Base-by-base conservation (phyloP, 805 yeast species). In the Candida cerambycidarum region DNA sequence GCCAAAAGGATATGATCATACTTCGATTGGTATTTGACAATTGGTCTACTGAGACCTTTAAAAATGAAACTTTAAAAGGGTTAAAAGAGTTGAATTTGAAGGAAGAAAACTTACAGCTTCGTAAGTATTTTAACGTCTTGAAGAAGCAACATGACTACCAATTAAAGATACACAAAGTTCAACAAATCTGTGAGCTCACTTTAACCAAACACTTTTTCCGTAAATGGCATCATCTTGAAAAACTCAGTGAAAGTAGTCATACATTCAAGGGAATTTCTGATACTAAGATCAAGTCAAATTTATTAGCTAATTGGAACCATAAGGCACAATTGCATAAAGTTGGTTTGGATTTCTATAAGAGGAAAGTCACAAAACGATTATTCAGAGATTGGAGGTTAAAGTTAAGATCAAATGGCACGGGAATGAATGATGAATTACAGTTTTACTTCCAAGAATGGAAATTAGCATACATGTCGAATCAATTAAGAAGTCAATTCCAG, bases 91-190 rank as follows among this genome's bases (percentile, higher is more conserved):
- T 47, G 4, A 18, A 38, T n/a, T 7, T 41, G 8, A n/a, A 32
- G n/a, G 62, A 62, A 31, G 44, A 48, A 13, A 24, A 31, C 1
- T 53, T 56, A 28, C 17, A 54, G 5, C 27, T 43, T 18, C 39
- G 25, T 9, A 51, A 45, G 23, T 48, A 34, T 23, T 52, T 62
- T 24, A 18, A 36, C 1, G 34, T 38, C 1, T n/a, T 35, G 24
- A 39, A 38, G 28, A 13, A n/a, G 12, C 38, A 40, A 6, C 17
- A 19, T 15, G 23, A 32, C 6, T 28, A 38, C 16, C n/a, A 24
- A 3, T 12, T 3, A 5, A 42, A 37, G 36, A 19, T 32, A 23
- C 11, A 18, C n/a, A 32, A 33, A 15, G 43, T 42, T 3, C 25
- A 21, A 5, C 9, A 13, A 1, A 28, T 16, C 5, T 42, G 31